Base-by-base conservation (phyloP, 2,329 filamentous ascomycete species). In the Cordyceps cateniannulata region DNA sequence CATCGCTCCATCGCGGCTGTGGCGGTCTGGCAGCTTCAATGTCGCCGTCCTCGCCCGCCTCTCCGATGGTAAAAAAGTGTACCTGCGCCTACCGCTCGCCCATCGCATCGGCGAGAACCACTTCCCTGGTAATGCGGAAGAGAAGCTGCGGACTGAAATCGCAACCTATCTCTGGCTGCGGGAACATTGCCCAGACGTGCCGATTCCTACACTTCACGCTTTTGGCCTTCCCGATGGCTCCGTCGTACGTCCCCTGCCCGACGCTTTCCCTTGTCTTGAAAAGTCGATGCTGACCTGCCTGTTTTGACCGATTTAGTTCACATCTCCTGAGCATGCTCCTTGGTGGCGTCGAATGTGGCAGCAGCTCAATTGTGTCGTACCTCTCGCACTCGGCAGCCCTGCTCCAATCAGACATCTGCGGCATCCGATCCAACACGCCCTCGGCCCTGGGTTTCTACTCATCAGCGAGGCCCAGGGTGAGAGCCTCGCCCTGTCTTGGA, bases 101-200 rank as follows among this genome's bases (percentile, higher is more conserved):
- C 55, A 50, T 16, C 22, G 32, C 9, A 42, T 42, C 3, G 32
- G 55, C 9, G 32, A 58, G 45, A 1, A 42, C 5, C 22, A n/a
- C 1, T 42, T 32, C 5, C 59, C 62, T 3, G 66, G 68, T 12
- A 71, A 64, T 5, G 51, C 67, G 5, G 68, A 71, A 32, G 66
- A 72, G 58, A 71, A 71, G 59, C 42, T 71, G 4, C 67, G 70
- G 27, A 67, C 63, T 22, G 67, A 71, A 62, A 65, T 68, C 5
- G 69, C 65, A 61, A 64, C 66, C 7, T 70, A 71, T 52, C 60
- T 63, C 0, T 71, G 66, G 68, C 66, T 72, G 45, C 62, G 69
- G 62, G 54, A 68, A 16, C 42, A 66, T 40, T 71, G 65, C 62
- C 65, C 64, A 18, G 59, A 68, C 32, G 64, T 70, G 20, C 67